Conservation (phyloP, 2,329 filamentous ascomycete species). For the Ramichloridium luteum region DNA sequence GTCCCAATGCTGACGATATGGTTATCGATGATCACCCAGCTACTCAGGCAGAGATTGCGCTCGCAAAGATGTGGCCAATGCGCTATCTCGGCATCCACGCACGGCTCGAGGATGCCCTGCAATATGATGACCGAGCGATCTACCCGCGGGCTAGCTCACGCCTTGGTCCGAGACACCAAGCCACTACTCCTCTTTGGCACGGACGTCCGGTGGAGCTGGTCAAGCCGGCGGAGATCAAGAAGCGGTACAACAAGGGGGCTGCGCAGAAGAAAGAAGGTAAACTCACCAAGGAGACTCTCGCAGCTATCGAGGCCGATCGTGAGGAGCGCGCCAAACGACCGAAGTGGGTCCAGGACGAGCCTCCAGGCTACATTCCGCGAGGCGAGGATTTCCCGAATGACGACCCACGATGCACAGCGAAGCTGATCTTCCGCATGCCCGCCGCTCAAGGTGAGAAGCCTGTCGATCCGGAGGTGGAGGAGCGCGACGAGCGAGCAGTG, state of each 20-base stretch:
- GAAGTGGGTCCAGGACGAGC: slow-evolving; percentile 89
- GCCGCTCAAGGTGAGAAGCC: slow-evolving; percentile 7
- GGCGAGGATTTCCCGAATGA: slow-evolving; percentile 66
- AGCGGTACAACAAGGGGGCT: slow-evolving; percentile 50
- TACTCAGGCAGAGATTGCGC: slow-evolving; percentile 79
- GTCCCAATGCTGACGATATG: slow-evolving; percentile 33
- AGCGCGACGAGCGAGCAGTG: slow-evolving; percentile 44
- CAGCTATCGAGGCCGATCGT: slow-evolving; percentile 71
- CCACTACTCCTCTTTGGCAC: slow-evolving; percentile 71
- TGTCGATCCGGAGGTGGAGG: slow-evolving; percentile 3
- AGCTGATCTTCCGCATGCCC: slow-evolving; percentile 62
- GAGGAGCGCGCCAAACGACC: slow-evolving; percentile 67
- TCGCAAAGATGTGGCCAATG: slow-evolving; percentile 92
- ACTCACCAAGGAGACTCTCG: slow-evolving; percentile 64
- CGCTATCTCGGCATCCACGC: slow-evolving; percentile 93
- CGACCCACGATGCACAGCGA: slow-evolving; percentile 63
- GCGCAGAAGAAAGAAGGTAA: slow-evolving; percentile 62
- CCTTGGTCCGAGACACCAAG: slow-evolving; percentile 82
- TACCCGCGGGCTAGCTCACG: slow-evolving; percentile 92
- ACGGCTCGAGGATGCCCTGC: slow-evolving; percentile 84
- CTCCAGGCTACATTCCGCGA: slow-evolving; percentile 68
- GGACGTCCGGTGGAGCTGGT: slow-evolving; percentile 81
- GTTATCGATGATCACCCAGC: slow-evolving; percentile 48
- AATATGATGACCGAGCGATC: slow-evolving; percentile 87
- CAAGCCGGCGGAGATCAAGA: slow-evolving; percentile 77